Percentiles rank a stretch among this genome's conserved stretches.
phyloP scores from a whole-genome alignment of 75 land plant species.

The Sequoiadendron giganteum region DNA sequence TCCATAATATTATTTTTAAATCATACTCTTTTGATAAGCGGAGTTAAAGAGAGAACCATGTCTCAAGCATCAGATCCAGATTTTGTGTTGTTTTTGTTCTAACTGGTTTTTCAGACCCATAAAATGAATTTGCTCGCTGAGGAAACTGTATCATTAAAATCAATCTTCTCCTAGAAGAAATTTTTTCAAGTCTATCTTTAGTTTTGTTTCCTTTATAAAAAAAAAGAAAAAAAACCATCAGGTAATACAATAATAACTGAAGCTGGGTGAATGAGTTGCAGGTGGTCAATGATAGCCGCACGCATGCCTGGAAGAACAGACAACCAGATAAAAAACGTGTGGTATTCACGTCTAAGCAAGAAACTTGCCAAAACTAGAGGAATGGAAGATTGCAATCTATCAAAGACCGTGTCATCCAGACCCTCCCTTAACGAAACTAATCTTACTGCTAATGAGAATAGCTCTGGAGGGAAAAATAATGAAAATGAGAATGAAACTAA shows the following conservation, averaged over 20 bases:
- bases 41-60: too few relatives aligned
- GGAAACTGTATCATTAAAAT: too few relatives aligned
- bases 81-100: too few relatives aligned
- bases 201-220: too few relatives aligned
- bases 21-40: too few relatives aligned
- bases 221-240: too few relatives aligned
- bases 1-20: too few relatives aligned
- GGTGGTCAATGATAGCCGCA: not conserved
- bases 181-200: too few relatives aligned
- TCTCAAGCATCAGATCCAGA: too few relatives aligned
- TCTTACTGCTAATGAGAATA: not conserved
- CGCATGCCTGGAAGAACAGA: conserved; percentile 1
- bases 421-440: not conserved
- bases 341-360: conserved; percentile 1
- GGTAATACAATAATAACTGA: not conserved
- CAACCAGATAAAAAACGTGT: not conserved
- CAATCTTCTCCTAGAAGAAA: too few relatives aligned
- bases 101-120: too few relatives aligned
- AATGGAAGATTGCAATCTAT: not conserved
- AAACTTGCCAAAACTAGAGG: not conserved
- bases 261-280: not conserved
- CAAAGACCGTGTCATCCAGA: not conserved
- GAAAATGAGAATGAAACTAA: not conserved
- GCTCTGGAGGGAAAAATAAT: not conserved
- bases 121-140: too few relatives aligned